Evolutionary conservation across 2,329 filamentous ascomycete genomes (phyloP), one percentile per base, ranked within the genome.

Genomic region (Ophiostoma sp.): DNA sequence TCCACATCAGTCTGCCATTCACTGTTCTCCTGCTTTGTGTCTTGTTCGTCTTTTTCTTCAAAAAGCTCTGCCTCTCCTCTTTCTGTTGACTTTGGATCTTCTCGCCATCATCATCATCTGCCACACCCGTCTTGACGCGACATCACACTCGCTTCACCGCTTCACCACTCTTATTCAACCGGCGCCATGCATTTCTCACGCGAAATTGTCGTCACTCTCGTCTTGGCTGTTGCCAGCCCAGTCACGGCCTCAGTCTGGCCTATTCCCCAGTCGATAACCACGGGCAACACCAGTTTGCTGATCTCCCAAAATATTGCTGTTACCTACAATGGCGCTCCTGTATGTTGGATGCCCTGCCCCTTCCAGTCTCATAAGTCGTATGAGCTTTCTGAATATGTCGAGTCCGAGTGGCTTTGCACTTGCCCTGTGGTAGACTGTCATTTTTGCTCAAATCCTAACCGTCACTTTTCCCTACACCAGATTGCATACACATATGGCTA

Each of bases 231-330:
- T 67, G 76, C 80, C 68, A 75, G 79, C 70, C 75, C 78, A 15
- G 80, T 81, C 13, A 83, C 80, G n/a, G 86, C 86, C 48, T n/a
- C 48, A 17, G 76, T 89, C 72, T 89, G 87, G 87, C 87, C 87
- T 15, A 79, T 82, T 31, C 87, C 87, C 2, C 79, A 80, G 69
- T 80, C 79, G 54, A 80, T 84, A 69, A 82, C 80, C 64, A 85
- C 82, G 20, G 87, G 87, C 71, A 81, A 81, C 73, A 80, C 80
- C 11, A 80, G 82, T 41, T 78, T 89, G 72, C 86, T 84, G 78
- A 84, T 89, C 75, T 79, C 81, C 72, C 78, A 83, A 72, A 79
- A 80, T 73, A 77, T 89, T 71, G 75, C 80, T 17, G 80, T 89
- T 71, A 86, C 84, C 54, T 89, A 88, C 76, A 88, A 89, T 79